phyloP scores from a whole-genome alignment of 768 basidiomycete genomes.

The Sutorius australiensis region DNA sequence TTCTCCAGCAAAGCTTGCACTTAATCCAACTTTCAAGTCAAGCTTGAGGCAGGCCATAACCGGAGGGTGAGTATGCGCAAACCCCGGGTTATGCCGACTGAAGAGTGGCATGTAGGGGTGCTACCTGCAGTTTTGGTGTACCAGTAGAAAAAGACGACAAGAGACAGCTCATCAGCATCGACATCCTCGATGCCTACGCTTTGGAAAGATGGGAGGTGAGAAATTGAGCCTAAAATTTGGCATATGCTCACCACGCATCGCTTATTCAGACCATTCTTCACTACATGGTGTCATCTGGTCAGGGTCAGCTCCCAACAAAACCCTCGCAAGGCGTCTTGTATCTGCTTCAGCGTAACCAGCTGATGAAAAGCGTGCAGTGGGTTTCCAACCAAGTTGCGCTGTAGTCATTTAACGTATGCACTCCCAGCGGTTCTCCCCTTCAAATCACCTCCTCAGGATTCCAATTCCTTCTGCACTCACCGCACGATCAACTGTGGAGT shows the following conservation, averaged over 20 bases:
- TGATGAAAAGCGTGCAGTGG: conserved; percentile 77
- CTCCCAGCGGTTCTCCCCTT: conserved; percentile 48
- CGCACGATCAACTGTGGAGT: conserved; percentile 95
- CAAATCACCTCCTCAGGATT: conserved; percentile 94
- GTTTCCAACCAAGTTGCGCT: conserved; percentile 18
- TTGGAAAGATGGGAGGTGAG: conserved; percentile 88
- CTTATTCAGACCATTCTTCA: conserved; percentile 80
- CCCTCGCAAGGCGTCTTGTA: conserved; percentile 83
- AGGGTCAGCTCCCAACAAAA: conserved; percentile 66
- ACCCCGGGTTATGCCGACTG: not conserved
- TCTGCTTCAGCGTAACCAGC: conserved; percentile 75
- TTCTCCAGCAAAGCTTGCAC: conserved; percentile 54
- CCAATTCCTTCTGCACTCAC: conserved; percentile 92
- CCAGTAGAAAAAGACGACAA: conserved; percentile 66
- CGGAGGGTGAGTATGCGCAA: conserved; percentile 61
- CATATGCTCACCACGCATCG: not conserved
- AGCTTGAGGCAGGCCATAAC: conserved; percentile 81
- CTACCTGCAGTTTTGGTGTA: conserved; percentile 80
- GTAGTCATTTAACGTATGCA: not conserved
- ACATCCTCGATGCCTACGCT: conserved; percentile 74
- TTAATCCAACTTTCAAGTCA: conserved; percentile 75
- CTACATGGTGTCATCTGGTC: conserved; percentile 95
- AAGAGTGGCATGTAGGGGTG: conserved; percentile 46
- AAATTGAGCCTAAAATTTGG: not conserved
- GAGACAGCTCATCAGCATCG: conserved; percentile 47